Evolutionary conservation across 2,329 filamentous ascomycete species (phyloP).

Genomic region (Cordyceps cicadae): DNA sequence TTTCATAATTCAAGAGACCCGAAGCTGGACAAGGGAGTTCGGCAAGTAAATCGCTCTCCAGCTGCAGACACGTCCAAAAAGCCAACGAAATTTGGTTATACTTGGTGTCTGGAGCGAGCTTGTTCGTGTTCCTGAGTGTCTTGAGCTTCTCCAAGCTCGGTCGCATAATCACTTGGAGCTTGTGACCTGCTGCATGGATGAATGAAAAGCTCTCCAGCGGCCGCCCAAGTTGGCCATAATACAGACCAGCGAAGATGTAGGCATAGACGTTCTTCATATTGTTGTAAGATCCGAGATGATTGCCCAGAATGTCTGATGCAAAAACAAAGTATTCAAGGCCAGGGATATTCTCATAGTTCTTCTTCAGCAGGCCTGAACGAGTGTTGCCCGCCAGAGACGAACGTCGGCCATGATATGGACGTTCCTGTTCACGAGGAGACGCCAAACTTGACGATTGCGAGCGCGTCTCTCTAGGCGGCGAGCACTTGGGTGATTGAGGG

Average conservation of each 20-base stretch:
- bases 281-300: conserved; percentile 68
- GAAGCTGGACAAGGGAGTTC: conserved; percentile 63
- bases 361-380: conserved; percentile 27
- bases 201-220: conserved; percentile 74
- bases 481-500: conserved; percentile 45
- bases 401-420: conserved; percentile 37
- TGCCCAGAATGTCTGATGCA: conserved; percentile 78
- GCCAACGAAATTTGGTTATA: conserved; percentile 62
- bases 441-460: conserved; percentile 42
- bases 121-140: conserved; percentile 28
- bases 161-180: conserved; percentile 65
- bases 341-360: conserved; percentile 77
- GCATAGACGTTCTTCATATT: conserved; percentile 80
- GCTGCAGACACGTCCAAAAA: conserved; percentile 89
- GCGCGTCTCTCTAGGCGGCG: conserved; percentile 39
- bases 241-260: conserved; percentile 75
- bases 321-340: conserved; percentile 85
- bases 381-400: conserved; percentile 40
- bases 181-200: conserved; percentile 48
- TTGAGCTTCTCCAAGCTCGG: conserved; percentile 47
- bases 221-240: conserved; percentile 78
- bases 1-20: conserved; percentile 52
- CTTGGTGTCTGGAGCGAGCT: conserved; percentile 34
- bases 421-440: conserved; percentile 45
- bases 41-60: conserved; percentile 61